These are phyloP conservation scores for Suzukiozyma palmioleophila DNA, from an alignment of 1,139 yeast species.

Conservation along the genomic window DNA sequence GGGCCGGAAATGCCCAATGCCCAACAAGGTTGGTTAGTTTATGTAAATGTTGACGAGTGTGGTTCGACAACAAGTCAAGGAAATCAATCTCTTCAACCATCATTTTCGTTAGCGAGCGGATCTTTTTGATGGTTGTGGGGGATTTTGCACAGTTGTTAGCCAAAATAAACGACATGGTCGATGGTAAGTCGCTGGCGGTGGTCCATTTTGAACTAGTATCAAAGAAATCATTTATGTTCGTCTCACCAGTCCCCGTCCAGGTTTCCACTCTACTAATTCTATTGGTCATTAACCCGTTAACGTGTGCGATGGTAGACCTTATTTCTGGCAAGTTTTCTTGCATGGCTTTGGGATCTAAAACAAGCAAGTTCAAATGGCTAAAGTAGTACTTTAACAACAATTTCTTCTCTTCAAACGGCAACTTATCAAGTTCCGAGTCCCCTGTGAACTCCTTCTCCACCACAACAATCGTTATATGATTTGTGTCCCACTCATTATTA, in stretches of 20 bases:
- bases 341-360: slow-evolving; percentile 19
- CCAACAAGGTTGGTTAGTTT: slow-evolving; percentile 38
- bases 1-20: slow-evolving; percentile 64
- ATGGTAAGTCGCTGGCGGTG: slow-evolving; percentile 18
- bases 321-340: slow-evolving; percentile 17
- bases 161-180: slow-evolving; percentile 33
- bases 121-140: slow-evolving; percentile 15
- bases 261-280: slow-evolving; percentile 49
- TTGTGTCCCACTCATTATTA: slow-evolving; percentile 32
- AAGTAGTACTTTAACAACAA: slow-evolving; percentile 36
- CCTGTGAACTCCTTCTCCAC: slow-evolving; percentile 10
- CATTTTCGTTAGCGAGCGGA: slow-evolving; percentile 22
- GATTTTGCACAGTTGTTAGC: slow-evolving; percentile 23
- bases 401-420: slow-evolving; percentile 24
- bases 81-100: slow-evolving; percentile 40
- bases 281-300: slow-evolving; percentile 23
- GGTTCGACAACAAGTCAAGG: slow-evolving; percentile 22
- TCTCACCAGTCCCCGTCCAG: slow-evolving; percentile 50
- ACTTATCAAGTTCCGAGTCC: slow-evolving; percentile 14
- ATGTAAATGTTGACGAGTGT: slow-evolving; percentile 21
- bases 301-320: slow-evolving; percentile 24
- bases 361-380: slow-evolving; percentile 38
- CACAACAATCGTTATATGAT: slow-evolving; percentile 31
- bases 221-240: slow-evolving; percentile 24
- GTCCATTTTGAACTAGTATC: slow-evolving; percentile 5